Evolutionary conservation across 2,329 filamentous ascomycete species (phyloP).

Genomic region (Penicillium sp.): DNA sequence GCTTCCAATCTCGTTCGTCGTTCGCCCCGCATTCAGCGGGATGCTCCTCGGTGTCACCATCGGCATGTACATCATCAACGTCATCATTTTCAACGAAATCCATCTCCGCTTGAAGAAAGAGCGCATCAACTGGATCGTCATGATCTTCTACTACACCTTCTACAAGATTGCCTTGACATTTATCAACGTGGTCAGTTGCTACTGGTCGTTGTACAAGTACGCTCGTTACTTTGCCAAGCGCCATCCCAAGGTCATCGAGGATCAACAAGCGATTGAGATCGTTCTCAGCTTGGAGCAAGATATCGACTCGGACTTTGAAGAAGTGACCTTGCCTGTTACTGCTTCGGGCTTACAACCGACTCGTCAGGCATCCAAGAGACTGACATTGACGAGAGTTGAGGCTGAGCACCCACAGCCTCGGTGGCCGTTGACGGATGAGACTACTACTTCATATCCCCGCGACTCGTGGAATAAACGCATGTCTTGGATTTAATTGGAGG

Average conservation of each 20-base stretch:
- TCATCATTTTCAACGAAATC: slow-evolving; percentile 54
- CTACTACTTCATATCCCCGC: not conserved
- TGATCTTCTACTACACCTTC: slow-evolving; percentile 49
- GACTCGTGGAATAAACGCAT: slow-evolving; percentile 2
- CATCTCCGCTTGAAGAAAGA: slow-evolving; percentile 53
- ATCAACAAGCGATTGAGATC: slow-evolving; percentile 47
- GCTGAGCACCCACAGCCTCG: not conserved
- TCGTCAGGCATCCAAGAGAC: slow-evolving; percentile 11
- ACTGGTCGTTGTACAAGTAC: slow-evolving; percentile 51
- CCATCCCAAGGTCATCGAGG: slow-evolving; percentile 55
- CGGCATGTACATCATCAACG: slow-evolving; percentile 50
- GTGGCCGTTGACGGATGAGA: not conserved
- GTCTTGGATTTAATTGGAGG: not conserved
- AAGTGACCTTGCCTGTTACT: slow-evolving; percentile 3
- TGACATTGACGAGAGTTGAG: slow-evolving; percentile 24
- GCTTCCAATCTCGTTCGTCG: slow-evolving; percentile 51
- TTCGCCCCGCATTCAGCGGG: slow-evolving; percentile 47
- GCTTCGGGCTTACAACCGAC: slow-evolving; percentile 4
- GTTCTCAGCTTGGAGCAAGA: slow-evolving; percentile 32
- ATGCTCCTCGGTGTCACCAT: slow-evolving; percentile 44
- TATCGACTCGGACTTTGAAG: slow-evolving; percentile 6
- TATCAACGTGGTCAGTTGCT: slow-evolving; percentile 50
- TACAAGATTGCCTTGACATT: slow-evolving; percentile 52
- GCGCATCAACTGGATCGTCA: slow-evolving; percentile 44
- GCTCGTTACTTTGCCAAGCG: slow-evolving; percentile 52